Evolutionary conservation across 176 grass and related monocot genomes (phyloP).

Genomic region (Aegilops speltoides): DNA sequence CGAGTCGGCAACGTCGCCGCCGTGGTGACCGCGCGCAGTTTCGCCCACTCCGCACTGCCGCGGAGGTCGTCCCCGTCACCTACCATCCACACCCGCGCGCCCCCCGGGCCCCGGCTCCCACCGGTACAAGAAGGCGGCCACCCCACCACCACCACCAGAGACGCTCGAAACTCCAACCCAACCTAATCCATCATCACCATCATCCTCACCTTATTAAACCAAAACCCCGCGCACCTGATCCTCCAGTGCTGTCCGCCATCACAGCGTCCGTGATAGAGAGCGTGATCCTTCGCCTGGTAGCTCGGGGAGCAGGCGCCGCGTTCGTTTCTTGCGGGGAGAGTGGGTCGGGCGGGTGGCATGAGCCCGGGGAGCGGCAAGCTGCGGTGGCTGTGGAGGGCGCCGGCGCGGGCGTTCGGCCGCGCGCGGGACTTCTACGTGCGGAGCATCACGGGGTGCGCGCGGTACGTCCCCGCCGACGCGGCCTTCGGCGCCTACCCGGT

Average conservation of each 20-base stretch:
- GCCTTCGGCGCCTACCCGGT: conserved; percentile 57
- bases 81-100: neutral
- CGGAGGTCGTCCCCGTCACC: neutral
- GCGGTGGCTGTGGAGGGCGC: conserved; percentile 47
- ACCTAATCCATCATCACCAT: conserved; percentile 5
- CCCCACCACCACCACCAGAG: neutral
- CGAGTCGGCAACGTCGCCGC: neutral
- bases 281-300: neutral
- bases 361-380: conserved; percentile 23
- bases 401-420: conserved; percentile 42
- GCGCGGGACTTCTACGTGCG: conserved; percentile 49
- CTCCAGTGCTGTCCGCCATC: neutral
- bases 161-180: neutral
- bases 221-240: neutral
- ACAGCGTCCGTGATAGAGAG: neutral
- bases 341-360: neutral
- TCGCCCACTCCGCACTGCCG: neutral
- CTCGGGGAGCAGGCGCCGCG: neutral
- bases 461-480: conserved; percentile 42
- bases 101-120: neutral
- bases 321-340: neutral
- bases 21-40: neutral
- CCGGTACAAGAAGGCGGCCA: neutral
- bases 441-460: conserved; percentile 42
- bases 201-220: neutral